These are phyloP conservation scores for Oryza longistaminata DNA, from an alignment of 176 grass and related monocot species.

Conservation along the genomic window DNA sequence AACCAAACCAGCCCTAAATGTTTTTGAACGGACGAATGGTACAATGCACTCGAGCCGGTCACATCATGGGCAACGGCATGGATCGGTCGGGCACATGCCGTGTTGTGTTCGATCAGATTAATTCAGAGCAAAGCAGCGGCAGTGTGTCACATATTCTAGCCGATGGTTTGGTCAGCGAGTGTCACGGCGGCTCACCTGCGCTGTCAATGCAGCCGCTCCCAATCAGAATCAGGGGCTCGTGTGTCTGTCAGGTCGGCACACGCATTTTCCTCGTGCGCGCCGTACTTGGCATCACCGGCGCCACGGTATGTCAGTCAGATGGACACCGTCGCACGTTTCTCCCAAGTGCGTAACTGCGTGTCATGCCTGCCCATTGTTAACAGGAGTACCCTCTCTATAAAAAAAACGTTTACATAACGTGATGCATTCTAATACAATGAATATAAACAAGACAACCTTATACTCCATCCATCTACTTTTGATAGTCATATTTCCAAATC, in stretches of 20 bases:
- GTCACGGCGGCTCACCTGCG: not conserved
- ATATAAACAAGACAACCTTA: too few relatives aligned
- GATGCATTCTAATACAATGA: too few relatives aligned
- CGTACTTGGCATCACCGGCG: not conserved
- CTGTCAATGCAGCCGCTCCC: not conserved
- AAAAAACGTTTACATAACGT: too few relatives aligned
- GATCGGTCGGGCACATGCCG: not conserved
- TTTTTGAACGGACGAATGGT: not conserved
- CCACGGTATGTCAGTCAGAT: not conserved
- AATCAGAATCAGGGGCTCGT: not conserved
- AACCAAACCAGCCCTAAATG: too few relatives aligned
- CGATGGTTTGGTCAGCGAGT: too few relatives aligned
- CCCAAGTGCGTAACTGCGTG: not conserved
- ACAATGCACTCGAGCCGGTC: not conserved
- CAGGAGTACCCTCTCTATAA: too few relatives aligned
- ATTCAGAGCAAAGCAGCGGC: not conserved
- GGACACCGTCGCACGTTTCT: slow-evolving; percentile 3
- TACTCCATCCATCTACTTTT: too few relatives aligned
- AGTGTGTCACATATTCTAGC: not conserved
- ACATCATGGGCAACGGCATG: not conserved
- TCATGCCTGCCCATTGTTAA: not conserved
- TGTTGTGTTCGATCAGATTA: not conserved
- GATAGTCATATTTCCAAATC: too few relatives aligned
- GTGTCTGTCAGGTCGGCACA: not conserved
- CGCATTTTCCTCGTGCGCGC: slow-evolving; percentile 1